Conservation (phyloP, 768 basidiomycete species). For the Suillus lakei region DNA sequence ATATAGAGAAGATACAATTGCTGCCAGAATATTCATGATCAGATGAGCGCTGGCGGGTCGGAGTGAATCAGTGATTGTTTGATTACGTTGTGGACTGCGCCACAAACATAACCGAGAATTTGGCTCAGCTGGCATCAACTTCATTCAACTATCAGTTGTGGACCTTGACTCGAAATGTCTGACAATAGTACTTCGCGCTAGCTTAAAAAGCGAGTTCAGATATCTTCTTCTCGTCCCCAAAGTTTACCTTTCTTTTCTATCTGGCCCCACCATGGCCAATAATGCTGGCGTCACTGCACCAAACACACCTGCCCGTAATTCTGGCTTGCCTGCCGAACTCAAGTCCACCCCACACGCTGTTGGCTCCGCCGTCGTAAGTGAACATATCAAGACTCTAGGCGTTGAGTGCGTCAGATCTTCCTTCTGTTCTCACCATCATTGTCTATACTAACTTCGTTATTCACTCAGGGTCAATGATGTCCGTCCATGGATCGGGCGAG, state of each 20-base stretch:
- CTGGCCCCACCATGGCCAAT: not conserved
- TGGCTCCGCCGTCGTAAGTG: not conserved
- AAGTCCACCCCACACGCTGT: slow-evolving; percentile 5
- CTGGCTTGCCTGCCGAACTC: not conserved
- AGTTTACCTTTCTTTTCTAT: not conserved
- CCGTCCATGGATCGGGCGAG: not conserved
- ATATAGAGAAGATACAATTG: no score
- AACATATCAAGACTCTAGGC: not conserved
- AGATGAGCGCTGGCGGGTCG: no score
- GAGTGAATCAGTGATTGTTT: not conserved
- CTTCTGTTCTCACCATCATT: not conserved
- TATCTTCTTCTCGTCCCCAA: not conserved
- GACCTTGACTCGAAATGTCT: not conserved
- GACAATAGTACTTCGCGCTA: not conserved
- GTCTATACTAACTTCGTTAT: not conserved
- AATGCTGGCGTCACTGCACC: not conserved
- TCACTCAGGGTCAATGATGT: not conserved
- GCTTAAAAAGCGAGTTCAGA: not conserved
- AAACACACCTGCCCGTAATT: not conserved
- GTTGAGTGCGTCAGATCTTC: not conserved
- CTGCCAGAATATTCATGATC: no score
- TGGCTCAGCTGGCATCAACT: not conserved
- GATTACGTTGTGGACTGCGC: not conserved
- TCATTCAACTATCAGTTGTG: not conserved
- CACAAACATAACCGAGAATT: not conserved